A percentile compares a stretch with the other conserved stretches of the same genome.
Evolutionary conservation across 805 yeast genomes (phyloP).

Genomic region (Brettanomyces custersianus): DNA sequence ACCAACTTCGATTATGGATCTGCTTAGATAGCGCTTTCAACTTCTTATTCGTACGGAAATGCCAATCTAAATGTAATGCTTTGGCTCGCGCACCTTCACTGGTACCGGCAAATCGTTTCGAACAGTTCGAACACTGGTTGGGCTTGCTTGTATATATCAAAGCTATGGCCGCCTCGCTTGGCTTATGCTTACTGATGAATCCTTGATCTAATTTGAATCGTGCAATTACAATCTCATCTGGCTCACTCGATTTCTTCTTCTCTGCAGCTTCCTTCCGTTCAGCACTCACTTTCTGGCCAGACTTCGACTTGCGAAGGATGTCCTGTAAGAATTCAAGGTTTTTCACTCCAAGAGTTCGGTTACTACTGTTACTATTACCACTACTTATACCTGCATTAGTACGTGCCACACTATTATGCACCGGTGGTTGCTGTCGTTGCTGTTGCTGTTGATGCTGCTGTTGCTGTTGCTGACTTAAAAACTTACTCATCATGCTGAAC

Average conservation of each 20-base stretch:
- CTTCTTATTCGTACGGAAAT: conserved; percentile 81
- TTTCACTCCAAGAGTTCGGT: conserved; percentile 9
- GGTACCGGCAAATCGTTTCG: conserved; percentile 68
- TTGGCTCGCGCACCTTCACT: conserved; percentile 42
- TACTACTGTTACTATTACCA: conserved; percentile 1
- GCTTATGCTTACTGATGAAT: conserved; percentile 30
- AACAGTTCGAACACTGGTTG: conserved; percentile 82
- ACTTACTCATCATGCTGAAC: conserved; percentile 18
- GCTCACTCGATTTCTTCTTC: not conserved
- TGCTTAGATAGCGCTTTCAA: conserved; percentile 38
- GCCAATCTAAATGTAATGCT: conserved; percentile 87
- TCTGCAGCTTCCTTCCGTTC: not conserved
- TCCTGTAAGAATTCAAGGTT: conserved; percentile 12
- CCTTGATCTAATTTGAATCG: conserved; percentile 22
- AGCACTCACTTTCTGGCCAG: conserved; percentile 1
- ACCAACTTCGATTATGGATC: conserved; percentile 79
- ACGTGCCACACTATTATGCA: no score
- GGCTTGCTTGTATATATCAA: conserved; percentile 51
- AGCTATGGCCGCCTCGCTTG: conserved; percentile 25
- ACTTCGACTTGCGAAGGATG: conserved; percentile 10
- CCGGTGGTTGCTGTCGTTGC: not conserved
- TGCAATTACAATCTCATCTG: conserved; percentile 11
- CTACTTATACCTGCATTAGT: not conserved
- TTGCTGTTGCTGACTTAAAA: conserved; percentile 10
- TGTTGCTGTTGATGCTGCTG: conserved; percentile 4